These are phyloP conservation scores for Colletotrichum sp. DNA, from an alignment of 2,329 filamentous ascomycete species.

Conservation along the genomic window DNA sequence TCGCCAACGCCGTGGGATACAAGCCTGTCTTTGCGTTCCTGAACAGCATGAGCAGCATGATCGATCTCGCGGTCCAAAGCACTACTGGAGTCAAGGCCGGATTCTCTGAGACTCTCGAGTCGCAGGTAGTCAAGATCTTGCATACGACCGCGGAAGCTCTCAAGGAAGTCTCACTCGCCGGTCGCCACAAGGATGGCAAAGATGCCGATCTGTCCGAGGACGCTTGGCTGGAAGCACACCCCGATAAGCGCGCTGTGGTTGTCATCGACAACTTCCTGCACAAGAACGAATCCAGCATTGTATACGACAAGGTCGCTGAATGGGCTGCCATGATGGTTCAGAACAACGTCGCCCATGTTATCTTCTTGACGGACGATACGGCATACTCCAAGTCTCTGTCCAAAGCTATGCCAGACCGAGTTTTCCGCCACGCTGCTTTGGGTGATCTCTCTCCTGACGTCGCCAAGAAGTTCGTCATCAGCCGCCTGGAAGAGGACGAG, in stretches of 20 bases:
- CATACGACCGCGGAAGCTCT: slow-evolving; percentile 82
- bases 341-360: slow-evolving; percentile 88
- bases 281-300: slow-evolving; percentile 69
- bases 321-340: slow-evolving; percentile 89
- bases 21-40: slow-evolving; percentile 95
- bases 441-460: slow-evolving; percentile 87
- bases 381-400: slow-evolving; percentile 87
- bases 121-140: slow-evolving; percentile 87
- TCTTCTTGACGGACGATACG: slow-evolving; percentile 90
- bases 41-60: slow-evolving; percentile 90
- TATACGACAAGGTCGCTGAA: slow-evolving; percentile 83
- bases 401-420: slow-evolving; percentile 86
- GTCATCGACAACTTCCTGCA: slow-evolving; percentile 93
- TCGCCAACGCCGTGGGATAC: slow-evolving; percentile 86
- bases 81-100: slow-evolving; percentile 94
- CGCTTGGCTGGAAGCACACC: slow-evolving; percentile 88
- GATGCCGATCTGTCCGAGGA: slow-evolving; percentile 78
- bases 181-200: slow-evolving; percentile 73
- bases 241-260: slow-evolving; percentile 81
- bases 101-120: slow-evolving; percentile 91
- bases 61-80: slow-evolving; percentile 91
- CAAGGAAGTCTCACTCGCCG: slow-evolving; percentile 75
- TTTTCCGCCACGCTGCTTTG: slow-evolving; percentile 85
- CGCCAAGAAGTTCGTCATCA: slow-evolving; percentile 89
- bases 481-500: slow-evolving; percentile 68